Conservation (phyloP, 73 alveolate genomes). For the Uronychia setigera region DNA sequence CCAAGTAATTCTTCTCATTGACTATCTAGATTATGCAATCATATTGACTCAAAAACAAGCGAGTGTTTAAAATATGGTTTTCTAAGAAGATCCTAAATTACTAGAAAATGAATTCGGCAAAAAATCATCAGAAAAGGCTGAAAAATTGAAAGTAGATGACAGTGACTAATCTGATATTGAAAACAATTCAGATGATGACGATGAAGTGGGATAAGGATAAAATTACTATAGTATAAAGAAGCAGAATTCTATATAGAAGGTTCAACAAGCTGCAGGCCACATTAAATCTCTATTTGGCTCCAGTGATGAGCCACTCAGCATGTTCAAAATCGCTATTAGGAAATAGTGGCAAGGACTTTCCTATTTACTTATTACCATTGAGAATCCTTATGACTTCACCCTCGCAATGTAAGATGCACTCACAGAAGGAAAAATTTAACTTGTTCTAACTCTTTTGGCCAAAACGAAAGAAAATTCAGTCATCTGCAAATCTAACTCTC, state of each 20-base stretch:
- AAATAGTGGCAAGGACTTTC: slow-evolving; percentile 78
- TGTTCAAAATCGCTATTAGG: slow-evolving; percentile 69
- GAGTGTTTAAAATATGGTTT: slow-evolving; percentile 30
- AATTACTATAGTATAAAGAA: no score
- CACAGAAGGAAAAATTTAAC: slow-evolving; percentile 61
- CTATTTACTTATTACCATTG: slow-evolving; percentile 56
- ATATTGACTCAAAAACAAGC: slow-evolving; percentile 47
- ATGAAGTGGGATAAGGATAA: slow-evolving; percentile 8
- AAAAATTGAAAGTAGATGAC: neutral
- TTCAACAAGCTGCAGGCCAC: slow-evolving; percentile 6
- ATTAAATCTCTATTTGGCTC: neutral
- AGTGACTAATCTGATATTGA: slow-evolving; percentile 19
- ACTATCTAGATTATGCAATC: slow-evolving; percentile 29
- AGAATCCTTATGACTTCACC: slow-evolving; percentile 64
- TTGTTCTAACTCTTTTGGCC: slow-evolving; percentile 64
- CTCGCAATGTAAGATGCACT: slow-evolving; percentile 83
- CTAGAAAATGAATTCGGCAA: no score
- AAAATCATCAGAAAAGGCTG: neutral
- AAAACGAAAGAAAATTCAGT: slow-evolving; percentile 63
- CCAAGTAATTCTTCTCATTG: neutral
- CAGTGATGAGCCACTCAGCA: slow-evolving; percentile 35
- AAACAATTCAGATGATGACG: slow-evolving; percentile 54
- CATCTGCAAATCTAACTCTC: slow-evolving; percentile 32
- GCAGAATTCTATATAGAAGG: no score
- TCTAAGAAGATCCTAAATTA: slow-evolving; percentile 21